These are phyloP conservation scores for Acorus calamus DNA, from an alignment of 106 monocot genomes.

Conservation along the genomic window DNA sequence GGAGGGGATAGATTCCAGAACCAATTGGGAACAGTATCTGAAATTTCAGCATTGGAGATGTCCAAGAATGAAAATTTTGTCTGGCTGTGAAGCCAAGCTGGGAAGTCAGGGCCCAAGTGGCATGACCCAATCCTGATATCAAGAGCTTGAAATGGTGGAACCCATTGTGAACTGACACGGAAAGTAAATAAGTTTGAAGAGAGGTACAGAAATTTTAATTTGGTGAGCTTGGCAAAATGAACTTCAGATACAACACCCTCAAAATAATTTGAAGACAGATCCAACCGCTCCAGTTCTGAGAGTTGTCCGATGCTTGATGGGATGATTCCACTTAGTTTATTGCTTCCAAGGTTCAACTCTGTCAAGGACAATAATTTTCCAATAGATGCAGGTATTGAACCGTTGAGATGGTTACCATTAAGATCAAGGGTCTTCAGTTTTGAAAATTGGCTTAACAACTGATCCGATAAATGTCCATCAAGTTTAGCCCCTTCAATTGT, in stretches of 20 bases:
- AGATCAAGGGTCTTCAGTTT: too few species aligned
- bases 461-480: too few species aligned
- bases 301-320: slow-evolving; percentile 5
- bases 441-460: too few species aligned
- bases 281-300: neutral
- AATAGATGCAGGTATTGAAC: too few species aligned
- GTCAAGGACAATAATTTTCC: too few species aligned
- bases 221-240: slow-evolving; percentile 4
- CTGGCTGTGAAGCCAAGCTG: slow-evolving; percentile 16
- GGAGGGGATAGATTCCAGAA: slow-evolving; percentile 10
- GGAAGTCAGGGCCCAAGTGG: slow-evolving; percentile 10
- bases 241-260: slow-evolving; percentile 12
- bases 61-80: neutral
- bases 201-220: neutral
- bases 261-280: neutral
- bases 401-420: too few species aligned
- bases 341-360: too few species aligned
- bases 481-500: too few species aligned
- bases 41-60: slow-evolving; percentile 5
- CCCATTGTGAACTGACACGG: slow-evolving; percentile 6
- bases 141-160: slow-evolving; percentile 17
- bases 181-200: slow-evolving; percentile 8
- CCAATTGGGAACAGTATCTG: slow-evolving; percentile 16
- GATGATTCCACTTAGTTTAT: neutral
- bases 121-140: neutral